phyloP scores from a whole-genome alignment of 768 basidiomycete genomes.

The Russula compacta region DNA sequence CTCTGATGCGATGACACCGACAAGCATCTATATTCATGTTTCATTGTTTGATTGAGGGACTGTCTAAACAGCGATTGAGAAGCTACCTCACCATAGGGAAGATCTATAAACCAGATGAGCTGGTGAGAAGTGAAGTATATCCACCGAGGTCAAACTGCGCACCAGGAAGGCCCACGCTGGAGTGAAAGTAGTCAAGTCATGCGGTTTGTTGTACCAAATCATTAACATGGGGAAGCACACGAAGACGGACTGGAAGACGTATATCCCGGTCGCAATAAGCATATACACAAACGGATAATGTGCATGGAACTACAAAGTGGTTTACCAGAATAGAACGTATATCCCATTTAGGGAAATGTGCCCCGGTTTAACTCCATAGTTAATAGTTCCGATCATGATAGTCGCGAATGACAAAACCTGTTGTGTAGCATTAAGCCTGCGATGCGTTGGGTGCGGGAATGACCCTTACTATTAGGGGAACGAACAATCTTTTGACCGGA shows the following conservation, averaged over 20 bases:
- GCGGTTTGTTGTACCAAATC: conserved; percentile 42
- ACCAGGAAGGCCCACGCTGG: conserved; percentile 33
- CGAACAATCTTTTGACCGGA: conserved; percentile 39
- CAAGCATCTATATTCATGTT: conserved; percentile 32
- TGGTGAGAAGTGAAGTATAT: not conserved
- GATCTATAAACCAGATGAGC: conserved; percentile 21
- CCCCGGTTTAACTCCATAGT: conserved; percentile 35
- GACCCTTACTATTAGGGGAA: conserved; percentile 29
- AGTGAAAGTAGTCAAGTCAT: conserved; percentile 34
- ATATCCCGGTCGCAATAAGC: conserved; percentile 29
- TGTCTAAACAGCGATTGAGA: not conserved
- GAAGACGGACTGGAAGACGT: conserved; percentile 30
- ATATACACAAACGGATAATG: not conserved
- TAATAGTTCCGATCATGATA: conserved; percentile 40
- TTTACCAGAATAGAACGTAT: conserved; percentile 38
- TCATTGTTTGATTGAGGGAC: not conserved
- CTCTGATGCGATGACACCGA: conserved; percentile 39
- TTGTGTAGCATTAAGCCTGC: not conserved
- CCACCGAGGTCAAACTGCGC: conserved; percentile 15
- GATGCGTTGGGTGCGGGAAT: not conserved
- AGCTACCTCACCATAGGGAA: conserved; percentile 26
- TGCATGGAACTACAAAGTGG: not conserved
- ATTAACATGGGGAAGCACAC: conserved; percentile 41
- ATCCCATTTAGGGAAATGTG: conserved; percentile 30
- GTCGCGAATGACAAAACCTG: conserved; percentile 44